Evolutionary conservation across 305 asterid species (phyloP), one percentile per base, ranked within the genome.

Genomic region (Withania somnifera): DNA sequence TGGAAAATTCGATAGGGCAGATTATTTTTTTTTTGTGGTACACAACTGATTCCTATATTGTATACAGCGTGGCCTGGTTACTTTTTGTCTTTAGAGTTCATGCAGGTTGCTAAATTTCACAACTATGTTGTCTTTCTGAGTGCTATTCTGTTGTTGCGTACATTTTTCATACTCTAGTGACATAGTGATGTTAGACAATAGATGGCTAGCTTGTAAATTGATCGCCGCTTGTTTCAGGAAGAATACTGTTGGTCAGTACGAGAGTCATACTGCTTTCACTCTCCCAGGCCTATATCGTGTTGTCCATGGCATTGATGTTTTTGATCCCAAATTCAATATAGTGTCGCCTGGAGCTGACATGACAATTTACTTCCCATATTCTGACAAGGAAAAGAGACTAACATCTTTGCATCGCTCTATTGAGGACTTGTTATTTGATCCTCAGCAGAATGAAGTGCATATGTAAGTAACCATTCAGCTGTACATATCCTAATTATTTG

Each of bases 321-420:
- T 97, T 19, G 99, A 97, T 89, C 93, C 99, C 1, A 96, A 96
- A 88, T 94, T 94, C 93, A 95, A 95, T 88, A 95, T 95, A 83
- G 99, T 96, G 82, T 96, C 99, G 60, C 99, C 99, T 3, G 99
- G 98, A 83, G 97, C 99, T n/a, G 99, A 97, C 85, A 90, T 91
- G 73, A 4, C 84, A 86, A 97, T 97, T 86, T 97, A 97, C 87
- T 97, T 97, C 80, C 87, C 98, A 11, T 94, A 91, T 83, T 84
- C 91, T 0, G 92, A 92, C 20, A 85, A 86, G 81, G 98, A 88
- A 9, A 92, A 82, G 82, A 89, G 98, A 80, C 92, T 97, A 54
- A 93, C 97, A 45, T 90, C 97, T 79, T 88, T 94, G 30, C 98
- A 94, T 79, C 87, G 85, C 82, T 79, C 88, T 61, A 93, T 97